Conservation (phyloP, 345 rosid species). For the Barbarea vulgaris region DNA sequence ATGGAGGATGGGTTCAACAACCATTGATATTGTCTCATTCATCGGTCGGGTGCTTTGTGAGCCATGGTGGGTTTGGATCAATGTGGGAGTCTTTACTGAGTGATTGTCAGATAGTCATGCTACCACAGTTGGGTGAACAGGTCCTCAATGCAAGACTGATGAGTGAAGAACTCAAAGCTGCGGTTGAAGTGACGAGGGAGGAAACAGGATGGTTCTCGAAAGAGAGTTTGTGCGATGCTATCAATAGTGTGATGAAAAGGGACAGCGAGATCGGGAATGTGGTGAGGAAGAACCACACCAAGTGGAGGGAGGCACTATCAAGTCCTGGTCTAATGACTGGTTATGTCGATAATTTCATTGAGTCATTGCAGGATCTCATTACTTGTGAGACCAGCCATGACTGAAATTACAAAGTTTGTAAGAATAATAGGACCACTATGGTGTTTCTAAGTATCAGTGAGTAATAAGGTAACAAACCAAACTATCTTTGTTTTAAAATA, state of each 20-base stretch:
- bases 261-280: conserved; percentile 20
- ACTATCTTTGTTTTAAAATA: too few relatives aligned
- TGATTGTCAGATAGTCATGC: conserved; percentile 41
- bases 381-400: neutral
- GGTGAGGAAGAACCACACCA: conserved; percentile 28
- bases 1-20: conserved; percentile 45
- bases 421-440: neutral
- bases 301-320: conserved; percentile 27
- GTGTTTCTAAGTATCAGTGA: neutral
- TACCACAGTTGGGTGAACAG: conserved; percentile 46
- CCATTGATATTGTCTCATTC: conserved; percentile 30
- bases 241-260: conserved; percentile 29
- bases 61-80: conserved; percentile 44
- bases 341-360: neutral
- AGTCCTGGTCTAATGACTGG: conserved; percentile 1
- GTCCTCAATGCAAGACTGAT: conserved; percentile 41
- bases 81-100: conserved; percentile 47
- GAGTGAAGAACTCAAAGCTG: conserved; percentile 42
- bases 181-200: conserved; percentile 45
- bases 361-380: neutral
- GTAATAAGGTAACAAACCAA: neutral
- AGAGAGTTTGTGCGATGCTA: conserved; percentile 35
- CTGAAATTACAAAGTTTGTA: neutral
- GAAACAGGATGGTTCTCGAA: conserved; percentile 33
- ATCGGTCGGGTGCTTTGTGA: conserved; percentile 43